Evolutionary conservation across 2,329 filamentous ascomycete genomes (phyloP), one percentile per base, ranked within the genome.

Genomic region (Pseudogymnoascus sp.): DNA sequence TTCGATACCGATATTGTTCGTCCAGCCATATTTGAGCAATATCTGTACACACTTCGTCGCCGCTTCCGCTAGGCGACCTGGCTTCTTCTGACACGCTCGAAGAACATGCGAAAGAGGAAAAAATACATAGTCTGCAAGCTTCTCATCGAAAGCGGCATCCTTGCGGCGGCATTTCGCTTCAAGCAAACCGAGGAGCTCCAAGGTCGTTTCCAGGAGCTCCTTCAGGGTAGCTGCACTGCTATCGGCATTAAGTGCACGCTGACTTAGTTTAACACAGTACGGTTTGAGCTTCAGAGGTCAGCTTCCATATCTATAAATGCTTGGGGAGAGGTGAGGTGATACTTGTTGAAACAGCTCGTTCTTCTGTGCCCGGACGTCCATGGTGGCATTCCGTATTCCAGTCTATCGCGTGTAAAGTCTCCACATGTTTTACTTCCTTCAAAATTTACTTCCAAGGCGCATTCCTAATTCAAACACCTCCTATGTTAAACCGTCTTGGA

Each of bases 91-190:
- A 67, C 90, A 87, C 65, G 86, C 82, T 63, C 90, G 87, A 69
- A 99, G 87, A 39, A 97, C 85, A 68, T 94, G 88, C 0, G 90
- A 92, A 0, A 99, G 78, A 0, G 94, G 94, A 65, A 97, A 96
- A 78, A 97, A 97, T 70, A 89, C 83, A 78, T 97, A 99, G 77
- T 97, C 92, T 12, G 92, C 91, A 15, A 97, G 78, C 72, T 92
- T 93, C 60, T 87, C 82, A 72, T 97, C 90, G 15, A 97, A 73
- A 0, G 78, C 76, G 1, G 76, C 72, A 65, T 84, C 78, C 76
- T 68, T 68, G 80, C 80, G 33, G 72, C 70, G 48, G 61, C 69
- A 73, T 21, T 69, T 69, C 55, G 63, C 37, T 64, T 78, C 70
- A 4, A 86, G 73, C n/a, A 82, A 72, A 21, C 66, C 65, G 31